Base-by-base conservation (phyloP, 768 basidiomycete genomes). In the Fomitopsis serialis region DNA sequence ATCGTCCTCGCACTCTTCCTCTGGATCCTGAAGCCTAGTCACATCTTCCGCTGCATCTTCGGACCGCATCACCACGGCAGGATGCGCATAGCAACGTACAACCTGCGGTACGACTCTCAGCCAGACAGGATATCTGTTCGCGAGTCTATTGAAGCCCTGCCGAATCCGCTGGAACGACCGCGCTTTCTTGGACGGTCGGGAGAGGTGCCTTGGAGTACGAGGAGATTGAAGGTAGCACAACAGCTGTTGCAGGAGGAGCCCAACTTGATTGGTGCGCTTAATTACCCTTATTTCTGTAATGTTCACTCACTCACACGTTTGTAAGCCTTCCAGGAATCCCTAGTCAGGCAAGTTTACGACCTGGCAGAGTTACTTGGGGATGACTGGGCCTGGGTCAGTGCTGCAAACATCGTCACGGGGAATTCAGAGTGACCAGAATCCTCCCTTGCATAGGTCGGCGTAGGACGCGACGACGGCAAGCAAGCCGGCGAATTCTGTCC, bases 381-480 rank as follows among this genome's bases (percentile, higher is more conserved):
- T 3, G 72, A 72, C 3, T 87, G 79, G 77, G 73, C 66, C 15
- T 80, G 78, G 77, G 80, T 79, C 50, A 48, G 74, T 59, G 15
- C 21, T 46, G 37, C 15, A 36, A 27, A 17, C n/a, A 1, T n/a
- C 15, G 22, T 25, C 32, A 32, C 3, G 25, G 40, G 23, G n/a
- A 13, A 24, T 34, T 25, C 19, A 48, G n/a, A n/a, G n/a, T 12
- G 17, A 19, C 27, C 1, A 23, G 3, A 17, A 5, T n/a, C 27
- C 19, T 6, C 37, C 42, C 2, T 27, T 1, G 12, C 5, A 37
- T 36, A 80, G 76, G 74, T 83, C 21, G 84, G 82, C 1, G 81
- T 84, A 0, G 84, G 83, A 0, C 70, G 84, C n/a, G 77, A 82
- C 50, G 80, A 86, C 58, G 84, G 84, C 2, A 65, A 64, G 8